Evolutionary conservation across 257 asterid genomes (phyloP), one percentile per base, ranked within the genome.

Genomic region (Nicotiana obtusifolia): DNA sequence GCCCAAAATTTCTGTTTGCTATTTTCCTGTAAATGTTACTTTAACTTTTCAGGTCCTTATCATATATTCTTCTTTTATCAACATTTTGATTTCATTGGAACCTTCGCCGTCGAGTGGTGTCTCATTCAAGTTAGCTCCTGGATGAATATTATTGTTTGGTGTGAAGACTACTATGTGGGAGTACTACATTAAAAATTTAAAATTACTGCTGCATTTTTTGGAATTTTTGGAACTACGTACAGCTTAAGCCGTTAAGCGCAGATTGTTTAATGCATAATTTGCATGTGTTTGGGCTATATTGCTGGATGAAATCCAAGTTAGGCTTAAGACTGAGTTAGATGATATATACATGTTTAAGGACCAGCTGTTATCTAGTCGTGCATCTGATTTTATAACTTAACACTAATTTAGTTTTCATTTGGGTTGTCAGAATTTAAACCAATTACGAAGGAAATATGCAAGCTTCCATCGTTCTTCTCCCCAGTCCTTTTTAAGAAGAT

Each of bases 391-490:
- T 15, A 8, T 22, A 49, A 73, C 41, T 73, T 15, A 49, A 24
- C 33, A 15, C 15, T 49, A 24, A 47, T 47, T 49, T 47, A 44
- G 64, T 14, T 49, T 78, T 84, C 81, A 52, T 56, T 41, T 86
- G 84, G 80, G 84, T 65, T 87, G 69, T 86, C 95, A 96, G 99
- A 96, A 87, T 93, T 96, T 81, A 96, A 96, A 86, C 97, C 92
- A 26, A 92, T 96, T 83, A 94, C 97, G 1, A 93, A 94, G 88
- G 99, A 96, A 85, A 89, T 96, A 31, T 96, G 99, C 93, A 96
- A 96, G 97, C 98, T 96, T 44, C 99, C 99, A 2, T 94, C 99
- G 35, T 96, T 96, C 95, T 94, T 94, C 88, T 96, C 99, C 62
- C 54, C 92, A 67, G 90, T 86, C 41, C 93, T 96, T 83, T 96